Evolutionary conservation across 345 rosid species (phyloP), one percentile per base, ranked within the genome.

Genomic region (Balakata baccata): DNA sequence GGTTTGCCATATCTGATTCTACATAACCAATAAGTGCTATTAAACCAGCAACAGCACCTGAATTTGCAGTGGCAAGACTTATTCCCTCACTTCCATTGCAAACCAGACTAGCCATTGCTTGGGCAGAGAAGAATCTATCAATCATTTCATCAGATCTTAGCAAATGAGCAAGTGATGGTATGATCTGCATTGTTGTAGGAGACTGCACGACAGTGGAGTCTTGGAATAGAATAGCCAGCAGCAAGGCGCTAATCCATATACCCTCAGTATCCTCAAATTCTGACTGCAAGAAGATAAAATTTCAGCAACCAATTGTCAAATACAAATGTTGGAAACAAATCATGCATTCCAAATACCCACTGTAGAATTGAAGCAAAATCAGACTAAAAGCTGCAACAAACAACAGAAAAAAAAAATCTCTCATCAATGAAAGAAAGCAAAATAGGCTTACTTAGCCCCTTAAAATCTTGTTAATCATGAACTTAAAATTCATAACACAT

Each of bases 61-160:
- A 91, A 80, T 87, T 91, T 75, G 97, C 91, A 76, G 89, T 80
- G 34, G 90, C 75, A 78, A 90, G 89, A 78, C 77, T 77, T 78
- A 86, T 86, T 80, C 89, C 97, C 80, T 85, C 85, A 75, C 77
- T 86, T 67, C 86, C 87, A 80, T 81, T 84, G 81, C 86, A 82
- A 71, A 87, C 87, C 75, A 94, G 90, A 84, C 94, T 90, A 69
- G 92, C 87, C 86, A 94, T 77, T 77, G 97, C 98, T 66, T 94
- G 98, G 61, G 98, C 91, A 73, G 96, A 86, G 71, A 94, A 94
- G 80, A 75, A 91, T 80, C 86, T 89, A 57, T 91, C 89, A 73
- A 85, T 85, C 78, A 87, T 70, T 81, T 90, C 89, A 69, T 91
- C 98, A 54, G 96, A 91, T 79, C 84, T 82, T 74, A 91, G 88